Evolutionary conservation across 1,284 basidiomycete species (phyloP).

Genomic region (Tilletia indica): DNA sequence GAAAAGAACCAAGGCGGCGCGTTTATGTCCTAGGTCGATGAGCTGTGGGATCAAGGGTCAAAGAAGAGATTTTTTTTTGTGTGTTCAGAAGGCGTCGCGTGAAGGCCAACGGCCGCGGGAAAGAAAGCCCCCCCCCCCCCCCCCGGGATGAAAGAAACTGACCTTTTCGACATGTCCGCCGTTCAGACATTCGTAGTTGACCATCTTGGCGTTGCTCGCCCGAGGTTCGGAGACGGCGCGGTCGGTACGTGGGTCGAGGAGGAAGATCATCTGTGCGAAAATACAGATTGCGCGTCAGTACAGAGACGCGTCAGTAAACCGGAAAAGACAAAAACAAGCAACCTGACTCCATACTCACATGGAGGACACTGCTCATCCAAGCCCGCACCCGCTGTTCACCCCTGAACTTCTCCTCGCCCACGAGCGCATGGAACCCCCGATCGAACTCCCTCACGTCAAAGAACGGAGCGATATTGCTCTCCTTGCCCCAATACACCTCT

Average conservation of each 20-base stretch:
- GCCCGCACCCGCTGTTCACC: constrained; percentile 47
- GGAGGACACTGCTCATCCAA: constrained; percentile 53
- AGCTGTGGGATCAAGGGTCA: constrained; percentile 17
- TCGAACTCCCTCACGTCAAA: constrained; percentile 38
- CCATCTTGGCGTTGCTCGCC: constrained; percentile 49
- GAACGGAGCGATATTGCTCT: constrained; percentile 32
- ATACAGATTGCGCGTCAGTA: background rate
- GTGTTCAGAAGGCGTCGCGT: background rate
- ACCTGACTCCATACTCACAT: constrained; percentile 20
- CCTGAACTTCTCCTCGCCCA: constrained; percentile 47
- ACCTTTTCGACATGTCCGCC: constrained; percentile 51
- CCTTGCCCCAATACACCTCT: constrained; percentile 47
- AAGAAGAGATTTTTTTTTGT: background rate
- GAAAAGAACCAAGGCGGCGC: constrained; percentile 46
- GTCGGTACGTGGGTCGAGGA: constrained; percentile 42
- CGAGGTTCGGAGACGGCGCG: constrained; percentile 47
- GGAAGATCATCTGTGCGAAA: constrained; percentile 35
- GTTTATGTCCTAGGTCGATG: constrained; percentile 50
- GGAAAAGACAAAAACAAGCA: background rate
- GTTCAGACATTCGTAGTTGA: constrained; percentile 49
- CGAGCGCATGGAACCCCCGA: constrained; percentile 50
- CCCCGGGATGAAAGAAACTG: background rate
- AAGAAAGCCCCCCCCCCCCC: background rate
- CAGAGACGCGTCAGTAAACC: background rate
- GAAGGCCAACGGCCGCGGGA: background rate